Evolutionary conservation across 2,329 filamentous ascomycete genomes (phyloP).

Genomic region (Xylaria sp.): DNA sequence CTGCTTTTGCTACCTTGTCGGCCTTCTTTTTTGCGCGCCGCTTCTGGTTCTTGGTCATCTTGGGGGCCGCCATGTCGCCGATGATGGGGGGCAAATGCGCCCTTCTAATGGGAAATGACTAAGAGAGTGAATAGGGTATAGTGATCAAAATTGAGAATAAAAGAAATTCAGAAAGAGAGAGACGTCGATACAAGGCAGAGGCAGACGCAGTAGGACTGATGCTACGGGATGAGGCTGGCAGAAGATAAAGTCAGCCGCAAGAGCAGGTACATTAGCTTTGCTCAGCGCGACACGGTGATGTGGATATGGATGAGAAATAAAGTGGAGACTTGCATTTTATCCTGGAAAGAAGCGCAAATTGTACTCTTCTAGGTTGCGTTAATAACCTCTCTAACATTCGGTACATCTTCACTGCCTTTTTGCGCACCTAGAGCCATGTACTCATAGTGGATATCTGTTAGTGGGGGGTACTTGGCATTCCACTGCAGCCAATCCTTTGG

Average conservation of each 20-base stretch:
- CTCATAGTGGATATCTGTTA: background rate
- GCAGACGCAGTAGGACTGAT: background rate
- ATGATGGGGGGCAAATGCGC: constrained; percentile 36
- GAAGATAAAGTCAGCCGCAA: constrained; percentile 7
- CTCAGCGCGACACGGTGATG: constrained; percentile 7
- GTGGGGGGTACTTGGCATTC: background rate
- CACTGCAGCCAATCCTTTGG: constrained; percentile 11
- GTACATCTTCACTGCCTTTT: background rate
- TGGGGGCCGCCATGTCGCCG: constrained; percentile 70
- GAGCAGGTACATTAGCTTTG: background rate
- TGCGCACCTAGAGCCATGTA: background rate
- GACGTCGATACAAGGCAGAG: background rate
- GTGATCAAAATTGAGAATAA: background rate
- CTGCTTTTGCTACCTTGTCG: constrained; percentile 75
- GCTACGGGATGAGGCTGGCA: constrained; percentile 17
- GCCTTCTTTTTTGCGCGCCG: constrained; percentile 95
- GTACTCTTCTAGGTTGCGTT: background rate
- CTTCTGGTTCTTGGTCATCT: constrained; percentile 94
- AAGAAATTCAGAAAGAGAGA: background rate
- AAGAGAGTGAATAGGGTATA: background rate
- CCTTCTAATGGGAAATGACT: constrained; percentile 15
- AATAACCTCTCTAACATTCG: background rate
- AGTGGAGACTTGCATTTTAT: constrained; percentile 13
- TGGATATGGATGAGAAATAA: background rate
- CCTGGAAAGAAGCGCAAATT: background rate